phyloP scores from a whole-genome alignment of 2,329 filamentous ascomycete genomes.

The Didymella pomorum region DNA sequence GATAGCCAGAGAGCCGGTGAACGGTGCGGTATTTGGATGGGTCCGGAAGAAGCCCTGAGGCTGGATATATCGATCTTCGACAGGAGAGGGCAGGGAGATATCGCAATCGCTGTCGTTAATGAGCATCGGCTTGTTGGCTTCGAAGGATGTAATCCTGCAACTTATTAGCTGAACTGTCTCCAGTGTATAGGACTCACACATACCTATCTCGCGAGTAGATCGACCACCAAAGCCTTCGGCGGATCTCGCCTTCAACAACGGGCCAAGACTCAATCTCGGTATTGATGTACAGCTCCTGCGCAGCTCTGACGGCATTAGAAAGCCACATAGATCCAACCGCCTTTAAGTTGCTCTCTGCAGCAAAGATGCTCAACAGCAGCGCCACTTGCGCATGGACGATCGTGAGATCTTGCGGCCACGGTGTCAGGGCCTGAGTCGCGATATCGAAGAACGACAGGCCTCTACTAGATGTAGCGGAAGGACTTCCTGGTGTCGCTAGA shows the following conservation, averaged over 20 bases:
- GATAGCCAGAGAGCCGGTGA: slow-evolving; percentile 76
- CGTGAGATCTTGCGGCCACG: slow-evolving; percentile 80
- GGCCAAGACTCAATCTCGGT: slow-evolving; percentile 76
- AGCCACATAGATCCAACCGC: slow-evolving; percentile 88
- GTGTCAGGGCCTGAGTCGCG: slow-evolving; percentile 74
- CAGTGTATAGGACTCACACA: slow-evolving; percentile 24
- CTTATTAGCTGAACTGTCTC: not conserved
- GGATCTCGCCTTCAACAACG: slow-evolving; percentile 82
- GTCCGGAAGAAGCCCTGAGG: slow-evolving; percentile 56
- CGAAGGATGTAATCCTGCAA: slow-evolving; percentile 73
- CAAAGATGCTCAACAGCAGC: slow-evolving; percentile 77
- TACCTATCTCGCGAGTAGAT: slow-evolving; percentile 89
- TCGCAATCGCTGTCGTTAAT: slow-evolving; percentile 93
- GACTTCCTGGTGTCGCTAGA: slow-evolving; percentile 62
- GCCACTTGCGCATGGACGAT: slow-evolving; percentile 78
- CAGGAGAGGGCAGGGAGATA: slow-evolving; percentile 76
- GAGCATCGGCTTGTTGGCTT: slow-evolving; percentile 79
- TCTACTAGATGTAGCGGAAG: slow-evolving; percentile 61
- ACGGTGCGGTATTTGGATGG: slow-evolving; percentile 54
- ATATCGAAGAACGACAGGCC: slow-evolving; percentile 74
- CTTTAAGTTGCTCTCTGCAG: slow-evolving; percentile 86
- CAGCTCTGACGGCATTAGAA: slow-evolving; percentile 77
- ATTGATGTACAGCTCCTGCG: slow-evolving; percentile 85
- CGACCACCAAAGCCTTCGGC: slow-evolving; percentile 90
- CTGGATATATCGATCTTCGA: slow-evolving; percentile 81